A percentile compares a stretch with the other conserved stretches of the same genome.
These are phyloP conservation scores for Plantago coronopus DNA, from an alignment of 305 asterid species.

Conservation along the genomic window DNA sequence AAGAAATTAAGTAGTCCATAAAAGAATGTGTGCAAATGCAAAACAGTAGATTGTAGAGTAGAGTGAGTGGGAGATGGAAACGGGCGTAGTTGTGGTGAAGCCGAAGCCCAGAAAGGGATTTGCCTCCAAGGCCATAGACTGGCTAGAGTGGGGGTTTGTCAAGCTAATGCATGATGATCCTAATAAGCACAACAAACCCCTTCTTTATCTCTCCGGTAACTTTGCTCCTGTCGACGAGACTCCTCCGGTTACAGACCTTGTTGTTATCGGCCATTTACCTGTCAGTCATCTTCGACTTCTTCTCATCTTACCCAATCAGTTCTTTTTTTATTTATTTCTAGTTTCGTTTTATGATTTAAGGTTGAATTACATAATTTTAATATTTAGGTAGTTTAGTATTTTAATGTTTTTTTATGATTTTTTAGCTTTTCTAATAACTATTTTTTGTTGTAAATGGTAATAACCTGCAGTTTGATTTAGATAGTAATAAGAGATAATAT, in stretches of 20 bases:
- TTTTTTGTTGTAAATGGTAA: no score
- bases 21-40: no score
- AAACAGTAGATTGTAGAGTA: no score
- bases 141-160: constrained; percentile 62
- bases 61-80: constrained; percentile 16
- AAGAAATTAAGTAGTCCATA: background rate
- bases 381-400: no score
- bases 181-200: constrained; percentile 30
- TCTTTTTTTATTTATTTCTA: no score
- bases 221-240: constrained; percentile 77
- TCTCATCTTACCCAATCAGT: background rate
- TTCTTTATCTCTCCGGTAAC: constrained; percentile 62
- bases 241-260: constrained; percentile 61
- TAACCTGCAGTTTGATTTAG: no score
- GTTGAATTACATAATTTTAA: no score
- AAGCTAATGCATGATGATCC: constrained; percentile 55
- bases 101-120: constrained; percentile 64
- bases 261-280: constrained; percentile 63
- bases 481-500: no score
- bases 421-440: no score
- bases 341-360: no score
- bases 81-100: constrained; percentile 49
- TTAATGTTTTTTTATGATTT: no score
- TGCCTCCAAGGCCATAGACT: constrained; percentile 60
- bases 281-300: constrained; percentile 30